Conservation (phyloP, 1,284 basidiomycete species). For the Tetrapyrgos nigripes region DNA sequence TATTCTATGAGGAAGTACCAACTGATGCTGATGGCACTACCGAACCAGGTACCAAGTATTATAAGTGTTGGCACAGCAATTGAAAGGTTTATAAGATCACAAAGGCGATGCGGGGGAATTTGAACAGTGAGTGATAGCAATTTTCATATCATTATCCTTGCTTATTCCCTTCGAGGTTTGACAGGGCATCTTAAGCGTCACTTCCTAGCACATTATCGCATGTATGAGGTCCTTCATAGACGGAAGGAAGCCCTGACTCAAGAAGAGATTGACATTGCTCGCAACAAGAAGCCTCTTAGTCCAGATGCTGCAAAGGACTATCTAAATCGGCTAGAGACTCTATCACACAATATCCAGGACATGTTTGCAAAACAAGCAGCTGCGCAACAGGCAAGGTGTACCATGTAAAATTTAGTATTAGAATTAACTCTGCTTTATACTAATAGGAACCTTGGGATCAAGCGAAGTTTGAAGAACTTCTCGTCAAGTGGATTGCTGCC, state of each 20-base stretch:
- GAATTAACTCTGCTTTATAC: neutral
- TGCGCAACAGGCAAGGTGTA: neutral
- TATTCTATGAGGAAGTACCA: conserved; percentile 9
- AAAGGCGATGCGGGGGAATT: neutral
- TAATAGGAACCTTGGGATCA: conserved; percentile 13
- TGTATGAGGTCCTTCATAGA: conserved; percentile 6
- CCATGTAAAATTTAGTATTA: neutral
- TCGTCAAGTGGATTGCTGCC: conserved; percentile 26
- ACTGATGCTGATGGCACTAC: neutral
- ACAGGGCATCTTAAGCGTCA: conserved; percentile 2
- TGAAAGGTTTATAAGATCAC: conserved; percentile 3
- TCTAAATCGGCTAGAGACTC: neutral
- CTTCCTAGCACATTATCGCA: neutral
- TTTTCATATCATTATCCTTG: neutral
- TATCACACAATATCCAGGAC: neutral
- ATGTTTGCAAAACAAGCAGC: neutral
- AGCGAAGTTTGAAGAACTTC: conserved; percentile 23
- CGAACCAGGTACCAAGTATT: neutral
- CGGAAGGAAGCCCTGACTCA: conserved; percentile 5
- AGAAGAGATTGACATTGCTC: conserved; percentile 8
- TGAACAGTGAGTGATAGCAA: neutral
- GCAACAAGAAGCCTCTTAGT: neutral
- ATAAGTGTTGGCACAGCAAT: conserved; percentile 11
- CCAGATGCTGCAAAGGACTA: neutral
- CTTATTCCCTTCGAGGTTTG: conserved; percentile 1